Conservation (phyloP, 768 basidiomycete species). For the Trametopsis cervina region DNA sequence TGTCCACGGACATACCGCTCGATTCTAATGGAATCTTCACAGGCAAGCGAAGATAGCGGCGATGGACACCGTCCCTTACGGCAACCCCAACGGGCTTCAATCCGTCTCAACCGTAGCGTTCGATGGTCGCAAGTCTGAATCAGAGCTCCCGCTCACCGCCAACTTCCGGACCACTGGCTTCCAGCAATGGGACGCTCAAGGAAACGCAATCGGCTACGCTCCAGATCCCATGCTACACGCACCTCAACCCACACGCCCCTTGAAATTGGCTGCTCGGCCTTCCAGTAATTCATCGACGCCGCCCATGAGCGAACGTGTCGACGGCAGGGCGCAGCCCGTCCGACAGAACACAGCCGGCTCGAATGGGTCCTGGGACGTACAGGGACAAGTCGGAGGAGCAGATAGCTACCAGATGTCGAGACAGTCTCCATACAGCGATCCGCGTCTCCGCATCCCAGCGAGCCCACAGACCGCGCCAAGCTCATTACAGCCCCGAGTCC, state of each 20-base stretch:
- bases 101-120: conserved; percentile 27
- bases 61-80: conserved; percentile 11
- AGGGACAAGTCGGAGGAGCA: conserved; percentile 2
- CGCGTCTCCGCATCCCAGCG: not conserved
- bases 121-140: conserved; percentile 32
- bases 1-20: not conserved
- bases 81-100: conserved; percentile 19
- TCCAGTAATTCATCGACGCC: not conserved
- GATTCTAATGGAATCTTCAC: conserved; percentile 6
- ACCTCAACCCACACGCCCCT: conserved; percentile 36
- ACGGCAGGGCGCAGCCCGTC: conserved; percentile 1
- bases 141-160: conserved; percentile 36
- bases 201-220: conserved; percentile 42
- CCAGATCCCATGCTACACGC: conserved; percentile 40
- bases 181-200: conserved; percentile 47
- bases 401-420: conserved; percentile 7
- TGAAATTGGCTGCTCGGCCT: not conserved
- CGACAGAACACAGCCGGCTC: conserved; percentile 10
- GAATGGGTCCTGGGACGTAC: conserved; percentile 7
- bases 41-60: conserved; percentile 48
- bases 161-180: conserved; percentile 19
- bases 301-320: conserved; percentile 7
- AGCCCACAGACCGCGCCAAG: not conserved
- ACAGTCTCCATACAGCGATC: conserved; percentile 1
- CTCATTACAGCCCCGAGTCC: not conserved